A percentile compares a stretch with the other conserved stretches of the same genome.
Conservation (phyloP, 2,329 filamentous ascomycete species). For the Penicillium thymicola region DNA sequence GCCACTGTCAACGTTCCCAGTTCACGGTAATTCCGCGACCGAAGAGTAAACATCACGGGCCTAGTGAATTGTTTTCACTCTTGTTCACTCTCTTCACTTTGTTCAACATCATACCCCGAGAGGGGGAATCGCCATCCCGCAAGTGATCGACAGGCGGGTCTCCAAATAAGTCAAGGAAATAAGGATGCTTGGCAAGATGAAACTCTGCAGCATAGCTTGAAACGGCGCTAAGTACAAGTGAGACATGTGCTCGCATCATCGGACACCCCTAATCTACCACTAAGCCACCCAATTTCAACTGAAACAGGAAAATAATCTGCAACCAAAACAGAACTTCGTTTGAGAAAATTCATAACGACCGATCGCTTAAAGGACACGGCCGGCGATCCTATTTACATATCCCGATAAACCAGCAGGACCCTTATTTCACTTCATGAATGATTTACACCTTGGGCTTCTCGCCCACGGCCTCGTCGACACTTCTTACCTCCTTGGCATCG, state of each 20-base stretch:
- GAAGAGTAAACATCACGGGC: not conserved
- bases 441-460: not conserved
- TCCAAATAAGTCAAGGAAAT: not conserved
- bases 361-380: not conserved
- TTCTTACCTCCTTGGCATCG: not conserved
- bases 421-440: not conserved
- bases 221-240: not conserved
- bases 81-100: not conserved
- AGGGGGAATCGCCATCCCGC: not conserved
- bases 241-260: not conserved
- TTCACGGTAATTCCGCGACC: not conserved
- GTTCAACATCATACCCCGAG: not conserved
- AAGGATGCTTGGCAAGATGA: not conserved
- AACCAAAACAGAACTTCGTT: not conserved
- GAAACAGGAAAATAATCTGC: not conserved
- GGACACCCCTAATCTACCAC: not conserved
- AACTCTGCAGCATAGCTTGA: slow-evolving; percentile 2
- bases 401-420: not conserved
- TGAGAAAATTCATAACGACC: not conserved
- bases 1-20: not conserved
- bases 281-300: not conserved
- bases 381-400: not conserved
- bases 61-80: not conserved
- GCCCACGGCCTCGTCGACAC: not conserved
- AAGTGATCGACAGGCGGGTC: not conserved